Evolutionary conservation across 2,329 filamentous ascomycete genomes (phyloP), one percentile per base, ranked within the genome.

Genomic region (Penicillium freii): DNA sequence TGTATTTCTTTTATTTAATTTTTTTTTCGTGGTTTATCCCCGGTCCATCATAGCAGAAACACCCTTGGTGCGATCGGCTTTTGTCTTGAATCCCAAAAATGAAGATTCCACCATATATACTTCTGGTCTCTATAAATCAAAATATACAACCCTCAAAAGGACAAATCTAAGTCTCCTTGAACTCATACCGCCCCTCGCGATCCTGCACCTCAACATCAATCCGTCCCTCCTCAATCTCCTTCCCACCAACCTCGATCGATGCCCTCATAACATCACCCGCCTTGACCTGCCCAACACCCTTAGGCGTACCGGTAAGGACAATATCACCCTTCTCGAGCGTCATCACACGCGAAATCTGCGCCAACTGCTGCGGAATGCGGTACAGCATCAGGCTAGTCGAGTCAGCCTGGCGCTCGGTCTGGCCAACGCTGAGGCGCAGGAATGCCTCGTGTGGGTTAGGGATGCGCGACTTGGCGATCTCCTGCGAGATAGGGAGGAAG

Each of bases 321-420:
- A 99, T 87, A 75, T 99, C 94, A 48, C 93, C 94, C 69, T 89
- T 85, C 76, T 96, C 88, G 58, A 99, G 81, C 9, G 91, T 92
- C 92, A 97, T 97, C 57, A 97, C 92, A 73, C 88, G 88, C 64
- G 91, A 94, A 71, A 99, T 96, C 78, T 97, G 92, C 69, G 88
- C 90, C 70, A 99, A 75, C 62, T 96, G 87, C 66, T 90, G 82
- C 23, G 93, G 92, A 69, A 99, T 94, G 57, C 84, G 83, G 82
- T 96, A 96, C 58, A 99, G 84, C 91, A 99, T 96, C 70, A 97
- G 80, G 66, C 89, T 87, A n/a, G 94, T 97, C 51, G 86, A 94
- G 74, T 96, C 94, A 45, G 85, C 81, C 80, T 99, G 94, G 73
- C 84, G 87, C 66, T 85, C 78, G 74, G 90, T 80, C 62, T 86